phyloP scores from a whole-genome alignment of 1,284 basidiomycete genomes.

The Austropuccinia psidii region DNA sequence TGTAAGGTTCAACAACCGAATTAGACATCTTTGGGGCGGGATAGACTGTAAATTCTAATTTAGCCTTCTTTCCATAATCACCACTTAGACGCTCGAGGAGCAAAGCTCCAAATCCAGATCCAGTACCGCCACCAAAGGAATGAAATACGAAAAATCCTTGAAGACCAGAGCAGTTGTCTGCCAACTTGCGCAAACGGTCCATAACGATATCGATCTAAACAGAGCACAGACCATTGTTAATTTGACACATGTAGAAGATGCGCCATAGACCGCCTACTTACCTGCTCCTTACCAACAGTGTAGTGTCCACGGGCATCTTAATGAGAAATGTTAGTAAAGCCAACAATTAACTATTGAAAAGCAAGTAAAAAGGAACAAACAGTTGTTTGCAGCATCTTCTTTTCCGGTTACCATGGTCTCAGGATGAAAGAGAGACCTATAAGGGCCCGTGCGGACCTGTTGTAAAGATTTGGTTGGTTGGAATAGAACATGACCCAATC shows the following conservation, averaged over 20 bases:
- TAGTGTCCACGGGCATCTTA: constrained; percentile 53
- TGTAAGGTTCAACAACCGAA: constrained; percentile 98
- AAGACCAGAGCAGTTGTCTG: constrained; percentile 95
- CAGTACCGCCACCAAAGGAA: constrained; percentile 98
- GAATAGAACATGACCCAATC: neutral
- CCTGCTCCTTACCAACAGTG: constrained; percentile 92
- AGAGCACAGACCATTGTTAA: too few relatives aligned
- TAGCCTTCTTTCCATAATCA: constrained; percentile 99
- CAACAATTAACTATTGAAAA: constrained; percentile 42
- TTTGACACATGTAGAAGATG: too few relatives aligned
- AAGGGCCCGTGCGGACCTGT: constrained; percentile 80
- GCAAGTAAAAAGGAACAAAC: constrained; percentile 44
- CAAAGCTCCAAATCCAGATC: constrained; percentile 97
- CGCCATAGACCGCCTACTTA: constrained; percentile 48
- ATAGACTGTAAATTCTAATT: constrained; percentile 98
- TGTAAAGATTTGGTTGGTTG: neutral
- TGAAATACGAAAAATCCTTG: constrained; percentile 99
- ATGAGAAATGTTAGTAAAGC: neutral
- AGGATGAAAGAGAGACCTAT: constrained; percentile 93
- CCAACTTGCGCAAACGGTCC: constrained; percentile 90
- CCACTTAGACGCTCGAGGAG: constrained; percentile 90
- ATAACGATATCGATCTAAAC: constrained; percentile 63
- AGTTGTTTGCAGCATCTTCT: constrained; percentile 99
- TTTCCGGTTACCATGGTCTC: constrained; percentile 98
- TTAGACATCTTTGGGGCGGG: constrained; percentile 91